Conservation (phyloP, 306 rosid genomes). For the Senna tora region DNA sequence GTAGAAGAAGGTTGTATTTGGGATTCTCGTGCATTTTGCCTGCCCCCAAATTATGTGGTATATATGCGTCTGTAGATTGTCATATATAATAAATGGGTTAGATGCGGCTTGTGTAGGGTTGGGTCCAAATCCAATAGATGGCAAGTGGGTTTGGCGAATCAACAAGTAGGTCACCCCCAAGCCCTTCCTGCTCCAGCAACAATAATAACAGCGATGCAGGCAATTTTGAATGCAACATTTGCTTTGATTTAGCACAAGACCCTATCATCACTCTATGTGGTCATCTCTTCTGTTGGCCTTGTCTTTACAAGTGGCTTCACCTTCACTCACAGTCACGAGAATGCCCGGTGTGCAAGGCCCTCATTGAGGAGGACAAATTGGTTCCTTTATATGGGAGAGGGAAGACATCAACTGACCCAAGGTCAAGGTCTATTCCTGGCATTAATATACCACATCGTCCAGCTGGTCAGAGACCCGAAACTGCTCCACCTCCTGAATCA, state of each 20-base stretch:
- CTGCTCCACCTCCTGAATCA: constrained; percentile 77
- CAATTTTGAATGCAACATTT: constrained; percentile 86
- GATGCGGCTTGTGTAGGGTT: constrained; percentile 34
- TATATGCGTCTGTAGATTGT: neutral
- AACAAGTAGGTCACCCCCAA: constrained; percentile 62
- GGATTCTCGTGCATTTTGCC: neutral
- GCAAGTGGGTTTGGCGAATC: constrained; percentile 76
- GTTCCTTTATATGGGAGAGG: constrained; percentile 90
- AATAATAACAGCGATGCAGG: constrained; percentile 61
- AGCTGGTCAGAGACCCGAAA: constrained; percentile 80
- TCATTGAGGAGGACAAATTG: constrained; percentile 79
- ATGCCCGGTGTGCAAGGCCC: constrained; percentile 89
- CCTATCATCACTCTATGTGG: constrained; percentile 89
- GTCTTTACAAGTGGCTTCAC: constrained; percentile 89
- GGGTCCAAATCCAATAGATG: constrained; percentile 48
- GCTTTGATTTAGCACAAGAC: constrained; percentile 88
- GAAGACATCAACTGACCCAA: constrained; percentile 81
- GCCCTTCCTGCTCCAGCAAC: constrained; percentile 54
- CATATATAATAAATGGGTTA: constrained; percentile 7
- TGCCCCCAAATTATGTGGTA: neutral
- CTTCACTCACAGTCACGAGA: constrained; percentile 74
- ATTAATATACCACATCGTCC: constrained; percentile 75
- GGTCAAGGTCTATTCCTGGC: constrained; percentile 75
- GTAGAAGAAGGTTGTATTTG: neutral
- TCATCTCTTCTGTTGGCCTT: constrained; percentile 93